A percentile compares a stretch with the other conserved stretches of the same genome.
phyloP scores from a whole-genome alignment of 352 stramenopile species.

The Pythium monospermum region DNA sequence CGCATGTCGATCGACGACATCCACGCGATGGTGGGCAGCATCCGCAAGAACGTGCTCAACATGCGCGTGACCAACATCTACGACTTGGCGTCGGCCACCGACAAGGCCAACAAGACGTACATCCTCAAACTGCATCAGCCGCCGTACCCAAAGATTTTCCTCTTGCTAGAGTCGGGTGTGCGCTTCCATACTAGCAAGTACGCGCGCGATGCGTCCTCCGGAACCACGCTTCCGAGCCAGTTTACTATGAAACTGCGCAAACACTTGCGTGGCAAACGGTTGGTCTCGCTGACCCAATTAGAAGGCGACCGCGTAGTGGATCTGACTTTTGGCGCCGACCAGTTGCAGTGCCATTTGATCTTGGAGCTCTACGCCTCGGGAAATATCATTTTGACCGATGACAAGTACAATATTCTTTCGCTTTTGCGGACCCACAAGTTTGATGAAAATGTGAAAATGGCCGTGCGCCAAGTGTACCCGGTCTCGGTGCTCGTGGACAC shows the following conservation, averaged over 20 bases:
- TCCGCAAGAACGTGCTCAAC: conserved; percentile 81
- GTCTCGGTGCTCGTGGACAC: conserved; percentile 51
- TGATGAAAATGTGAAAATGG: conserved; percentile 86
- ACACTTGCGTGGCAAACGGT: conserved; percentile 92
- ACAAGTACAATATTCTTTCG: conserved; percentile 92
- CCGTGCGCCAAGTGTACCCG: conserved; percentile 75
- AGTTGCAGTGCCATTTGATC: conserved; percentile 90
- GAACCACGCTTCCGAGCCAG: conserved; percentile 81
- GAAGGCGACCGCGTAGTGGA: conserved; percentile 95
- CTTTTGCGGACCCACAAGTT: conserved; percentile 95
- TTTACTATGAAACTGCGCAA: conserved; percentile 99
- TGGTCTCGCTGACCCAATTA: conserved; percentile 92
- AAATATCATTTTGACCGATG: conserved; percentile 97
- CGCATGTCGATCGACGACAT: conserved; percentile 88
- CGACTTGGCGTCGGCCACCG: conserved; percentile 84
- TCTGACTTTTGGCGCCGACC: conserved; percentile 93
- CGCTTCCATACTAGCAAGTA: conserved; percentile 96
- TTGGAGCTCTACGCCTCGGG: conserved; percentile 96
- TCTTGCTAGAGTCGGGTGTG: conserved; percentile 95
- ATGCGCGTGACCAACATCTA: conserved; percentile 97
- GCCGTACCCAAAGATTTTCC: conserved; percentile 88
- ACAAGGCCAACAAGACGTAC: conserved; percentile 85
- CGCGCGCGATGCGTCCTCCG: conserved; percentile 53
- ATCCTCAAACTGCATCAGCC: conserved; percentile 91
- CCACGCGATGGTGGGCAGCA: conserved; percentile 81